Evolutionary conservation across 1,284 basidiomycete species (phyloP), one percentile per base, ranked within the genome.

Genomic region (Tausonia pullulans): DNA sequence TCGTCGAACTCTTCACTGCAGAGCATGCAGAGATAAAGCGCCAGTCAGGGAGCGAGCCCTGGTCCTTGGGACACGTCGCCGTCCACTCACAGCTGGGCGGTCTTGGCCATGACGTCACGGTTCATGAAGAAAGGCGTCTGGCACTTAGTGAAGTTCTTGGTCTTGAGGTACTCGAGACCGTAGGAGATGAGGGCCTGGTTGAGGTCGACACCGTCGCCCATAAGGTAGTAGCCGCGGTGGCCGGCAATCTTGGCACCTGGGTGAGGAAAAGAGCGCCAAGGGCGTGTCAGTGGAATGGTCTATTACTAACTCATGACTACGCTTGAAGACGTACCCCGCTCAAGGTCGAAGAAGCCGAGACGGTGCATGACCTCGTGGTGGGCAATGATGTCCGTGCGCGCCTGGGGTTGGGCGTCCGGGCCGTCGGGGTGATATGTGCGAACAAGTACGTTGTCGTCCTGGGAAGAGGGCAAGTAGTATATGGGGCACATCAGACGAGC

Each of bases 51-150:
- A 40, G n/a, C 5, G 41, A 45, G 27, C 5, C 27, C 27, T 27
- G 27, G 27, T 27, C 27, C 27, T 7, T 27, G 55, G 27, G 55
- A 57, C 43, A 44, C 55, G 41, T 44, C 55, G 55, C 4, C 41
- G 13, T n/a, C 4, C 0, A 66, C 65, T 48, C 13, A 66, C 14
- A 98, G 84, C 75, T 98, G 95, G 1, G 95, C 95, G 0, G 95
- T 98, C 80, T 95, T 95, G 67, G 84, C 85, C 96, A 98, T 98
- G 72, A 89, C 82, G 57, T 95, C 89, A 78, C 94, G 96, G 79
- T 93, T 92, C 89, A 98, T 97, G 82, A 98, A 88, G 80, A 98
- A 98, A 0, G 95, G 95, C 1, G 94, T 90, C 77, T 95, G 92
- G 67, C 98, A 85, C 79, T 96, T 98, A 79, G 87, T 95, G 83